These are phyloP conservation scores for Yarrowia sp. DNA, from an alignment of 805 yeast species.

Conservation along the genomic window DNA sequence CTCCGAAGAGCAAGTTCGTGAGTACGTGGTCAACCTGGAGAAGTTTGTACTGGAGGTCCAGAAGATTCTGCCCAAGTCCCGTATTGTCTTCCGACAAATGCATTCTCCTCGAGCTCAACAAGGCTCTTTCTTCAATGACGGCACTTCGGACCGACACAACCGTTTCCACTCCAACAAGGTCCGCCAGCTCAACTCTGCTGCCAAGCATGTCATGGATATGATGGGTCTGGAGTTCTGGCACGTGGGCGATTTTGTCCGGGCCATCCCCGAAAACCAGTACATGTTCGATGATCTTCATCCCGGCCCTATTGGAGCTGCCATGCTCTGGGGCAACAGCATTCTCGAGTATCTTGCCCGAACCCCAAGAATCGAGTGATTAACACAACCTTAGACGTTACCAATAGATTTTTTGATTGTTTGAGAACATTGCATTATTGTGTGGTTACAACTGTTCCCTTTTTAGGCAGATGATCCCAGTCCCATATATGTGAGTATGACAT, in stretches of 20 bases:
- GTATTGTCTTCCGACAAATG: slow-evolving; percentile 26
- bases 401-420: background rate
- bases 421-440: too few relatives aligned
- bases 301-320: slow-evolving; percentile 17
- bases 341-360: slow-evolving; percentile 26
- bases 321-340: slow-evolving; percentile 27
- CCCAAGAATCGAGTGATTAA: background rate
- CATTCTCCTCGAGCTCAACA: slow-evolving; percentile 25
- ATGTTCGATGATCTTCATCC: slow-evolving; percentile 27
- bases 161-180: slow-evolving; percentile 26
- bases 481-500: background rate
- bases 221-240: slow-evolving; percentile 26
- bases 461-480: too few relatives aligned
- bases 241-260: slow-evolving; percentile 25
- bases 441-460: too few relatives aligned
- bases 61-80: slow-evolving; percentile 11
- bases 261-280: slow-evolving; percentile 25
- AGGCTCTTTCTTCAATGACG: slow-evolving; percentile 22
- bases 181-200: slow-evolving; percentile 25
- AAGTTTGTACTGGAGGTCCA: slow-evolving; percentile 10
- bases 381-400: background rate
- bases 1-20: slow-evolving; percentile 22
- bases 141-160: slow-evolving; percentile 20
- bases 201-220: slow-evolving; percentile 7
- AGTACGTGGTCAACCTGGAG: slow-evolving; percentile 13